Percentiles rank a stretch among this genome's conserved stretches.
Conservation (phyloP, 768 basidiomycete species). For the Amyloporia xantha region DNA sequence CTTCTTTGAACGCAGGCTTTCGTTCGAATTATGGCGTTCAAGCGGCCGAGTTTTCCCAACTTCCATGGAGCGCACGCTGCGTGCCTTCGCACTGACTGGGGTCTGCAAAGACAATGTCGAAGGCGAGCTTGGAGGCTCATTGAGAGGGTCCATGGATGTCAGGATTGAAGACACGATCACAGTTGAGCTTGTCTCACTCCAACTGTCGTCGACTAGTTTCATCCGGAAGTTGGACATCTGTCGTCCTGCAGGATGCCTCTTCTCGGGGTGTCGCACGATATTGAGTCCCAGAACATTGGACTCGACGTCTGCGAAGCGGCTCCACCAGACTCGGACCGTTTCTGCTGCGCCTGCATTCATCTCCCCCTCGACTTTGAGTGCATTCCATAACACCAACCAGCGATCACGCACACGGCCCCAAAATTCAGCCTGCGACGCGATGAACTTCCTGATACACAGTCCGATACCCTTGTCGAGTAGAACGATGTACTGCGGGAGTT, state of each 20-base stretch:
- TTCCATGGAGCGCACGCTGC: conserved; percentile 14
- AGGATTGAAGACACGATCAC: conserved; percentile 15
- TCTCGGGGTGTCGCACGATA: conserved; percentile 31
- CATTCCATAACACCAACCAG: conserved; percentile 85
- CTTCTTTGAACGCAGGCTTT: conserved; percentile 32
- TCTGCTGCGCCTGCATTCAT: conserved; percentile 57
- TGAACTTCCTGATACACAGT: conserved; percentile 44
- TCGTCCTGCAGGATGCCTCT: conserved; percentile 7
- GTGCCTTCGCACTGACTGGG: conserved; percentile 12
- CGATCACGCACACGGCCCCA: conserved; percentile 53
- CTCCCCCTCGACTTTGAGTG: conserved; percentile 30
- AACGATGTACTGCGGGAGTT: conserved; percentile 59
- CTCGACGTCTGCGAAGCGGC: conserved; percentile 64
- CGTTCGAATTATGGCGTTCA: conserved; percentile 29
- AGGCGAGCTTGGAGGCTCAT: conserved; percentile 6
- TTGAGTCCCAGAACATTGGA: conserved; percentile 34
- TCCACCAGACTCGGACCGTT: conserved; percentile 66
- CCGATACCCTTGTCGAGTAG: conserved; percentile 57
- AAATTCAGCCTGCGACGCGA: conserved; percentile 51
- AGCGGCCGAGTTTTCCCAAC: conserved; percentile 9
- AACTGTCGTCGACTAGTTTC: background rate
- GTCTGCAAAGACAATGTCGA: conserved; percentile 11
- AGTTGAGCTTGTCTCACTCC: conserved; percentile 10
- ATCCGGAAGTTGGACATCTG: background rate
- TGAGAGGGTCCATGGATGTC: conserved; percentile 15